Evolutionary conservation across 768 basidiomycete species (phyloP), one percentile per base, ranked within the genome.

Genomic region (Suillus brevipes): DNA sequence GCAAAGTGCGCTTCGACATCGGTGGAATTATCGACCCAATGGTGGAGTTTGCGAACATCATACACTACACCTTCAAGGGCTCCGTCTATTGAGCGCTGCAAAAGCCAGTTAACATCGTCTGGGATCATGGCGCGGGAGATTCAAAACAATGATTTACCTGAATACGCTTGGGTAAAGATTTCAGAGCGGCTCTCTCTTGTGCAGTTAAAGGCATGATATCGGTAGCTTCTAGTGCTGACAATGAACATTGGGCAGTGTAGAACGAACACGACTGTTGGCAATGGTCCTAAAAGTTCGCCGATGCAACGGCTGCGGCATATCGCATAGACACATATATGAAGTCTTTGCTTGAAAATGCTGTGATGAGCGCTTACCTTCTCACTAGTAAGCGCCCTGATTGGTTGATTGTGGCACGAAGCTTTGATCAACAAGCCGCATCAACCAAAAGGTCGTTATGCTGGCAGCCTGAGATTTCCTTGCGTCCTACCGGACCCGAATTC

Each of bases 121-220:
- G 49, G 10, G 23, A 16, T n/a, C n/a, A n/a, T 38, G 8, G 23
- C 14, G 23, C 5, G 38, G 37, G 38, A 58, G 23, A 40, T 58
- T 56, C 42, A 25, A 25, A 18, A 25, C 10, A 18, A 20, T 34
- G 20, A 31, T 18, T 61, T 23, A 61, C 60, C 28, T 61, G 60
- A 28, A 55, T 25, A 53, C 43, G 43, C 36, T 23, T 55, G 49
- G 52, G 50, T 13, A 61, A 18, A 37, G 28, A 45, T 61, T 31
- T 61, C 50, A 61, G 6, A 34, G 60, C 60, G 13, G 20, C 23
- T 61, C 49, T 61, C 4, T 61, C 60, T 55, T 56, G 49, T 52
- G 45, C 47, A 52, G 42, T 61, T 52, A 61, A 52, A 6, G 60
- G 14, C 60, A 58, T 31, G 31, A 31, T 61, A 23, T 58, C 14